Evolutionary conservation across 805 yeast species (phyloP), one percentile per base, ranked within the genome.

Genomic region (Suhomyces vadensis): DNA sequence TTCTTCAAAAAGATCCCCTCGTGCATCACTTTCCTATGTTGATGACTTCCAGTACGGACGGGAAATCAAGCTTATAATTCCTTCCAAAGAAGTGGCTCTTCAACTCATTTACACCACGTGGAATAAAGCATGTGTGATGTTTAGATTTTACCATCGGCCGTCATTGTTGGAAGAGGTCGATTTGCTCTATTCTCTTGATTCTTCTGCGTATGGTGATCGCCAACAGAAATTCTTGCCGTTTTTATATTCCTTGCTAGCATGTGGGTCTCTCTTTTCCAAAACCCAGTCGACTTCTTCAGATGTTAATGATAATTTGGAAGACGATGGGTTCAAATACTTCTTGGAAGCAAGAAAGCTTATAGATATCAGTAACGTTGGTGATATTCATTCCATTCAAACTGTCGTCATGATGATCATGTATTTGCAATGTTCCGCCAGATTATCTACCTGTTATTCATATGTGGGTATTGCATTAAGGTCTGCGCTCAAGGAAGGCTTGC

Each of bases 391-490:
- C 8, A 87, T 89, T 48, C 96, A 89, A 64, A 83, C 96, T 0
- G 77, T 89, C 43, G 88, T 90, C 25, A 87, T 88, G 91, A 73
- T 90, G 76, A 83, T 87, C 17, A 73, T 89, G 50, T 90, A 87
- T 63, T 66, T 90, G 39, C 96, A 90, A 64, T 88, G 95, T 57
- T 85, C 95, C 3, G 96, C 96, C 0, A 75, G 94, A 51, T 70
- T 90, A 44, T 83, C 92, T 0, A 85, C 95, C 1, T 88, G 96
- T 61, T 89, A 90, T 61, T 83, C 95, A 0, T 90, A 88, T 61
- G 86, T 89, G 49, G 96, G 97, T 6, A 83, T 88, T 42, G 97
- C 95, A 0, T 64, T 89, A 37, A 70, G 96, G 57, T 81, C 91
- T 19, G 92, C 95, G 0, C 62, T 89, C 36, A 77, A 90, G 52